Conservation (phyloP, 257 asterid genomes). For the Craterostigma plantagineum region DNA sequence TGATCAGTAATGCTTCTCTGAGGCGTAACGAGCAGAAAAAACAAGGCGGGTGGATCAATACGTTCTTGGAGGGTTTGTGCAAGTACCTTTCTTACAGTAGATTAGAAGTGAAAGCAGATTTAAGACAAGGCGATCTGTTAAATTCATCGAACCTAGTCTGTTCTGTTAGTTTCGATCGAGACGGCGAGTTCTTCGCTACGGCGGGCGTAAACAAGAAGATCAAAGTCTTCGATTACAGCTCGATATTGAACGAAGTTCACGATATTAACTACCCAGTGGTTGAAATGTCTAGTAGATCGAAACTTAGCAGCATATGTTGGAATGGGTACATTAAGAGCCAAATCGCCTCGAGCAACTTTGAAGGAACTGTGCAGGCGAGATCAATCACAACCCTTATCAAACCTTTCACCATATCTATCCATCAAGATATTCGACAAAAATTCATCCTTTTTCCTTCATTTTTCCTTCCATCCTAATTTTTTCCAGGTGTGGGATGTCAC, state of each 20-base stretch:
- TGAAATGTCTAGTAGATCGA: conserved; percentile 77
- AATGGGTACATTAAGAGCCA: conserved; percentile 87
- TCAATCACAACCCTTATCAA: neutral
- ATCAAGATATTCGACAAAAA: too few relatives aligned
- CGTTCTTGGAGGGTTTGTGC: conserved; percentile 75
- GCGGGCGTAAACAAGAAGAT: conserved; percentile 97
- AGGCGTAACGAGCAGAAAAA: conserved; percentile 24
- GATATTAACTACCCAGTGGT: conserved; percentile 92
- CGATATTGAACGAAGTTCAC: conserved; percentile 46
- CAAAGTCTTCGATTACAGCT: conserved; percentile 68
- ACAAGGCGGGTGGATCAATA: conserved; percentile 46
- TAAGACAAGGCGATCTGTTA: conserved; percentile 87
- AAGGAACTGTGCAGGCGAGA: conserved; percentile 87
- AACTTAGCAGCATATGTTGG: conserved; percentile 96
- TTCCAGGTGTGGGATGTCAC: conserved; percentile 87
- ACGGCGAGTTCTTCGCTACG: conserved; percentile 85
- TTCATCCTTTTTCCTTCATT: too few relatives aligned
- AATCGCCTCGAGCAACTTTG: conserved; percentile 93
- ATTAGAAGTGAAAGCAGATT: conserved; percentile 67
- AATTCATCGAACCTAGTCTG: conserved; percentile 90
- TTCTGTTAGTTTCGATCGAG: conserved; percentile 90
- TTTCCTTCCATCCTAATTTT: too few relatives aligned
- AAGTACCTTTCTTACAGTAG: conserved; percentile 64
- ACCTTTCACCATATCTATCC: too few relatives aligned
- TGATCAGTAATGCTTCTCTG: conserved; percentile 41